Evolutionary conservation across 2,329 filamentous ascomycete genomes (phyloP).

Genomic region (Uncinocarpus reesii): DNA sequence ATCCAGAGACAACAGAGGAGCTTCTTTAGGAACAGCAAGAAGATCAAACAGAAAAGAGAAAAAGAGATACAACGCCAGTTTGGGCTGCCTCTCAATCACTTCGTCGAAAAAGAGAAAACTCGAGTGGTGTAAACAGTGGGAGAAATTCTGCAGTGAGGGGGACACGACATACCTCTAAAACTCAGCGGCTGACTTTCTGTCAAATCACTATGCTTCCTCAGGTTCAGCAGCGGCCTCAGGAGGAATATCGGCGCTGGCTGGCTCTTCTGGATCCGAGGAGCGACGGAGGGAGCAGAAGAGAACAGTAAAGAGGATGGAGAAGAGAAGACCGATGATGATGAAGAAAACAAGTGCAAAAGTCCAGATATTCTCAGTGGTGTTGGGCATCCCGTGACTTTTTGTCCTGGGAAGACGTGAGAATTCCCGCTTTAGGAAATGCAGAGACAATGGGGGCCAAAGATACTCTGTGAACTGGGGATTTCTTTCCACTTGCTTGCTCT

Average conservation of each 20-base stretch:
- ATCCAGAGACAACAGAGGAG: no score
- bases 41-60: neutral
- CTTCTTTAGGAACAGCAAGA: no score
- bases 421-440: no score
- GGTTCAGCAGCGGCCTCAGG: neutral
- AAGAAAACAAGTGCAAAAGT: neutral
- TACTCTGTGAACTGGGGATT: no score
- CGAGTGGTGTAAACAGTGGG: neutral
- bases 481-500: no score
- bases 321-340: neutral
- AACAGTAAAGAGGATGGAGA: neutral
- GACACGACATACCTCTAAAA: neutral
- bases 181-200: neutral
- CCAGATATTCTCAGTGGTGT: neutral
- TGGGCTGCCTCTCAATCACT: neutral
- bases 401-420: no score
- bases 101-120: no score
- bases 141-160: neutral
- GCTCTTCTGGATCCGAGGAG: neutral
- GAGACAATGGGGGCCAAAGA: no score
- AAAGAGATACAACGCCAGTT: neutral
- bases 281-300: neutral
- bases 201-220: neutral
- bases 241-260: neutral
- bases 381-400: no score